These are phyloP conservation scores for Udeniomyces megalosporus DNA, from an alignment of 768 basidiomycete genomes.

Conservation along the genomic window DNA sequence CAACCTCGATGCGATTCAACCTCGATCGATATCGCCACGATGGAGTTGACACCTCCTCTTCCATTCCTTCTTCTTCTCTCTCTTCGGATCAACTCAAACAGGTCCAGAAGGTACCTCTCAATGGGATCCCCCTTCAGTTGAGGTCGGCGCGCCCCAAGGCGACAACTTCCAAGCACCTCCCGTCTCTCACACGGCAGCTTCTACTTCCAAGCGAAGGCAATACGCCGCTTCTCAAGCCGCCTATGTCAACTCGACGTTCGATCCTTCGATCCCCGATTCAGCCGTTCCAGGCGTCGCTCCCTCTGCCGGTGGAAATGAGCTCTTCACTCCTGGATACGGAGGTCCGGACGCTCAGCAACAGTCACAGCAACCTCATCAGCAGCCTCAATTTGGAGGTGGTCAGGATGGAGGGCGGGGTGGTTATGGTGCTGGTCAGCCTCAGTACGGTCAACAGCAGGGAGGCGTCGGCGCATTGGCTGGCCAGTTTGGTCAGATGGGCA, in stretches of 20 bases:
- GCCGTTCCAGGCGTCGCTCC: constrained; percentile 28
- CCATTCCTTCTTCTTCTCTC: not conserved
- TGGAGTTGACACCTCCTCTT: not conserved
- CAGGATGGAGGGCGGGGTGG: not conserved
- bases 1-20: constrained; percentile 59
- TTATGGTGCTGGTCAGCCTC: not conserved
- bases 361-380: constrained; percentile 19
- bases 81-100: too few relatives aligned
- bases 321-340: constrained; percentile 74
- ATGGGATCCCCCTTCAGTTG: constrained; percentile 68
- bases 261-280: constrained; percentile 4
- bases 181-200: constrained; percentile 27
- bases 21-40: constrained; percentile 56
- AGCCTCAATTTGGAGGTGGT: not conserved
- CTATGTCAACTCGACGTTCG: constrained; percentile 44
- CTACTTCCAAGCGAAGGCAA: constrained; percentile 57
- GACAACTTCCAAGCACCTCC: constrained; percentile 22
- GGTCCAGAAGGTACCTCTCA: constrained; percentile 65
- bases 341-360: constrained; percentile 27
- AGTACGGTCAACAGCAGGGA: constrained; percentile 11
- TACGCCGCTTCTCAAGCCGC: constrained; percentile 89
- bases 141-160: constrained; percentile 23
- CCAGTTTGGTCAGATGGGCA: constrained; percentile 79
- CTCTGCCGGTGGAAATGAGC: constrained; percentile 37
- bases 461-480: constrained; percentile 37